Evolutionary conservation across 192 early-diverging fungal species (phyloP).

Genomic region (Coemansia sp.): DNA sequence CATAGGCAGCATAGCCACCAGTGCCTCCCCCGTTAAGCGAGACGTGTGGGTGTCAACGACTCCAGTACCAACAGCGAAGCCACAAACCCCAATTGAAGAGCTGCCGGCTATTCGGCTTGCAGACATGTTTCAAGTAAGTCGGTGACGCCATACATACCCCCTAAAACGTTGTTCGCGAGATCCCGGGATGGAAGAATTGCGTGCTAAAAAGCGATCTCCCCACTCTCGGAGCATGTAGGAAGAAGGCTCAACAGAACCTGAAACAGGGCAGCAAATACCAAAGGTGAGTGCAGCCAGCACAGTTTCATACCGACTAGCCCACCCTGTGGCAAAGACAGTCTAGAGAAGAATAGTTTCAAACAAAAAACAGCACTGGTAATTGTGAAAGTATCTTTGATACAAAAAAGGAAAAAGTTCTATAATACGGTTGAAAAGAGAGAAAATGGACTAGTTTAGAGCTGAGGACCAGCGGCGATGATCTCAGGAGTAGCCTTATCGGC

Average conservation of each 20-base stretch:
- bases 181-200: neutral
- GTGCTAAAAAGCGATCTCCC: neutral
- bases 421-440: conserved; percentile 4
- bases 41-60: conserved; percentile 2
- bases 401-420: conserved; percentile 8
- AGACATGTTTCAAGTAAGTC: conserved; percentile 9
- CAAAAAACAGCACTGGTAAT: neutral
- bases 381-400: neutral
- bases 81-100: neutral
- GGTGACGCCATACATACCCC: neutral
- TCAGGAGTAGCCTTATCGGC: conserved; percentile 72
- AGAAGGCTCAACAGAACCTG: neutral
- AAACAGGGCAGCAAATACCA: neutral
- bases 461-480: conserved; percentile 70
- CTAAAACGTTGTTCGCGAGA: neutral
- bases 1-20: neutral
- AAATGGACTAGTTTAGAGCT: conserved; percentile 35
- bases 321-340: neutral
- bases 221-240: neutral
- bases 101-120: neutral
- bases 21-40: neutral
- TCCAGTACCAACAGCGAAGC: neutral
- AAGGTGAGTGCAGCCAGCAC: neutral
- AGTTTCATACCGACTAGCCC: neutral
- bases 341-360: neutral